Evolutionary conservation across 1,284 basidiomycete species (phyloP), one percentile per base, ranked within the genome.

Genomic region (Pholiota adiposa): DNA sequence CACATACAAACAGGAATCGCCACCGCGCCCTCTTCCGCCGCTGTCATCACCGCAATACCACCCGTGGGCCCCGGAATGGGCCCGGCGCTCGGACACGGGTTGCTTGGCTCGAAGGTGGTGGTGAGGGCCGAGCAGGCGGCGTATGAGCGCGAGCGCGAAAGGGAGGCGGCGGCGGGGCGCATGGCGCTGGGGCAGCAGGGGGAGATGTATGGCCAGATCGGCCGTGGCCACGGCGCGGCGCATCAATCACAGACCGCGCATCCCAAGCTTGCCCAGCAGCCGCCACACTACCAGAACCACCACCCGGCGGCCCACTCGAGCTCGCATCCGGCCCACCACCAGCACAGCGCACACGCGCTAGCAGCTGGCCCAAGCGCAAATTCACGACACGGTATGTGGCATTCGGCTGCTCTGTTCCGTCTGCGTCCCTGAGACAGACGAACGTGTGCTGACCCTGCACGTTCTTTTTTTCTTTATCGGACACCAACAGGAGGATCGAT

Each of bases 1-100:
- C 63, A 65, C 44, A 64, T 59, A n/a, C 59, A 61, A 53, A 52
- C 61, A 29, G 65, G 63, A 19, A 65, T 64, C 48, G 51, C 62
- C 21, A 51, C 64, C 9, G 46, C 43, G n/a, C n/a, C n/a, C n/a
- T 60, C 61, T 21, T 54, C 52, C 38, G 27, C 49, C 40, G 41
- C 50, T 16, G 33, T 38, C 14, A 27, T 36, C 25, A 11, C 52
- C 38, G 41, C 41, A 4, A 56, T 62, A n/a, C 34, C 55, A 33
- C 58, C 58, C 43, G 54, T 51, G 19, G 59, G 51, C 14, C 51
- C 59, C 16, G 56, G 54, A 25, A 55, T 63, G 48, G 51, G 56
- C 50, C 34, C 63, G 43, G 36, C 36, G 36, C 36, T 38, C 16
- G 55, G 43, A 14, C 40, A 50, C 29, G 62, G 36, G 49, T 49